Evolutionary conservation across 768 basidiomycete genomes (phyloP).

Genomic region (Kwoniella sp.): DNA sequence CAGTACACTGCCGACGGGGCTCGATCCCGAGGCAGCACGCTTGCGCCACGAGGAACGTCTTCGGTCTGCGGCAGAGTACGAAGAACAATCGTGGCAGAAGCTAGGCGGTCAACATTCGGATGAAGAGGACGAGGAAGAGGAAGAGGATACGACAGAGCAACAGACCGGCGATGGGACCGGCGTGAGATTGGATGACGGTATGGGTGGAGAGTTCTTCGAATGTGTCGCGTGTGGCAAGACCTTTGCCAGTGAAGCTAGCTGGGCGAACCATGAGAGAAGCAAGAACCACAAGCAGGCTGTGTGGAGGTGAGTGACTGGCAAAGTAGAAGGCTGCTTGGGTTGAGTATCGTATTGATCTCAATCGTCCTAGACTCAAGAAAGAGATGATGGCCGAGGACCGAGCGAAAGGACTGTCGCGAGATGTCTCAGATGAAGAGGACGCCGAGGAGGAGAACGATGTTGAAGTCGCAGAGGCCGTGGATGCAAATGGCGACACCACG

Average conservation of each 20-base stretch:
- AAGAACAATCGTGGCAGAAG: conserved; percentile 90
- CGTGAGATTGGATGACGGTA: conserved; percentile 20
- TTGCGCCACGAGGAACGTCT: conserved; percentile 44
- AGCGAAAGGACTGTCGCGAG: conserved; percentile 3
- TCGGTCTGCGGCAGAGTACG: conserved; percentile 54
- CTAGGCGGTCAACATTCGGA: conserved; percentile 39
- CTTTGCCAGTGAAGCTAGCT: conserved; percentile 86
- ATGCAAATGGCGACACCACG: background rate
- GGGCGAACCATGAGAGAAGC: conserved; percentile 93
- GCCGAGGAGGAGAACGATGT: conserved; percentile 22
- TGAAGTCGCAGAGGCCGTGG: conserved; percentile 6
- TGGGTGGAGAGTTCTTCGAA: conserved; percentile 53
- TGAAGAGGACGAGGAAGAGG: conserved; percentile 33
- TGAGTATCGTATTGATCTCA: background rate
- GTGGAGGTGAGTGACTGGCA: conserved; percentile 54
- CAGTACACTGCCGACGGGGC: background rate
- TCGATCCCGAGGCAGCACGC: conserved; percentile 47
- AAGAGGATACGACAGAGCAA: conserved; percentile 36
- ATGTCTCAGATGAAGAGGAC: conserved; percentile 18
- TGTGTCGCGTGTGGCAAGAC: conserved; percentile 90
- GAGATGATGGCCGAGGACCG: conserved; percentile 61
- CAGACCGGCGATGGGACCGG: conserved; percentile 32
- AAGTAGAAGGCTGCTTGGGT: background rate
- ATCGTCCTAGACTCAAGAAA: conserved; percentile 55
- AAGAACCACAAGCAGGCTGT: conserved; percentile 89